Conservation (phyloP, 177 flowering plant species). For the Telopea speciosissima region DNA sequence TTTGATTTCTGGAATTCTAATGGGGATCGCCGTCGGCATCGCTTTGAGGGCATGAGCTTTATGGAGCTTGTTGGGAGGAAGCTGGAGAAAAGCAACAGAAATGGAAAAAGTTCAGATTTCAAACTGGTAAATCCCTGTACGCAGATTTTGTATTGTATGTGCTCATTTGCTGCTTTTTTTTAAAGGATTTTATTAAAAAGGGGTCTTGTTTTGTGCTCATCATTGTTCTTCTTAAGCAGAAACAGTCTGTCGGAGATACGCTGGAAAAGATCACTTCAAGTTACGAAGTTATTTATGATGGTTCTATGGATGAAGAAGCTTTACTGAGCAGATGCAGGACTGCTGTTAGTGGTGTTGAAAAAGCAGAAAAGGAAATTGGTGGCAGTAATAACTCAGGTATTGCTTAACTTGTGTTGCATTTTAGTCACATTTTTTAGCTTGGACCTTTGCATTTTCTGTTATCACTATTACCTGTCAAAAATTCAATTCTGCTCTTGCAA, state of each 20-base stretch:
- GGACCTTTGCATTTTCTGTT: neutral
- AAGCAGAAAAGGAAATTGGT: constrained; percentile 53
- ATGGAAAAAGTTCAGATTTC: constrained; percentile 33
- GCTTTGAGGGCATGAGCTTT: no score
- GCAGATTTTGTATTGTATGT: neutral
- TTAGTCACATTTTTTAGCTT: neutral
- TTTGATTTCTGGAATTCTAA: no score
- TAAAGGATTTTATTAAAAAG: neutral
- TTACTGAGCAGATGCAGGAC: constrained; percentile 53
- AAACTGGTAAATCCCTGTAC: constrained; percentile 37
- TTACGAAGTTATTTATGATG: constrained; percentile 64
- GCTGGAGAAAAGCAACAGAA: constrained; percentile 37
- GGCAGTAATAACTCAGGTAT: constrained; percentile 58
- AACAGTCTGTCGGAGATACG: constrained; percentile 44
- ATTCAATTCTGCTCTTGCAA: neutral
- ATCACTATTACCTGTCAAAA: no score
- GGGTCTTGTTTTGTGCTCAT: neutral
- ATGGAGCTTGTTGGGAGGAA: constrained; percentile 65
- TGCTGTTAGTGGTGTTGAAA: constrained; percentile 56
- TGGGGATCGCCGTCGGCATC: no score
- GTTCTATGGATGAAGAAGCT: constrained; percentile 65
- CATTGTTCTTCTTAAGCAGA: constrained; percentile 33
- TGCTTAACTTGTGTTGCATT: neutral
- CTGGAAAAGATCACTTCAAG: constrained; percentile 71
- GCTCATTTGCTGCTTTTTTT: neutral